These are phyloP conservation scores for Camelina sativa DNA, from an alignment of 345 rosid genomes.

Conservation along the genomic window DNA sequence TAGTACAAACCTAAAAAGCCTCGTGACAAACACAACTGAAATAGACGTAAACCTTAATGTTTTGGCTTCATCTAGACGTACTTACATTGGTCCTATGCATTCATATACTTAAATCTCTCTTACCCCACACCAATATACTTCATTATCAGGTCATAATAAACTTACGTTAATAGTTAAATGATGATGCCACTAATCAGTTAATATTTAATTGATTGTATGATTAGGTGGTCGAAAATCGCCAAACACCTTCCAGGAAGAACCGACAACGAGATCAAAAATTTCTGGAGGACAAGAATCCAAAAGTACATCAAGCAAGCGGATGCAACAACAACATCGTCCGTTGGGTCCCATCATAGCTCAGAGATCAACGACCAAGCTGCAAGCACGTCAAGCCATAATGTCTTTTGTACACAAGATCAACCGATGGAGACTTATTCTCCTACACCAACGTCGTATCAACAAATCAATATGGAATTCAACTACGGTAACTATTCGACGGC, in stretches of 20 bases:
- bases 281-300: conserved; percentile 96
- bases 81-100: conserved; percentile 26
- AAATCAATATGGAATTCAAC: conserved; percentile 36
- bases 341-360: conserved; percentile 50
- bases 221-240: conserved; percentile 92
- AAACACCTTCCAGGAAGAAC: conserved; percentile 98
- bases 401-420: conserved; percentile 51
- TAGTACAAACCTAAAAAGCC: conserved; percentile 27
- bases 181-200: conserved; percentile 11
- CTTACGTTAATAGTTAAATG: conserved; percentile 1
- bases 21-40: conserved; percentile 41
- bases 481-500: conserved; percentile 35
- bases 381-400: conserved; percentile 51
- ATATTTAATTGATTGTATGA: conserved; percentile 1
- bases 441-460: conserved; percentile 50
- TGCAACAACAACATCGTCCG: conserved; percentile 38
- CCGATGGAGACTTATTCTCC: conserved; percentile 58
- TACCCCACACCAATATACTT: conserved; percentile 35
- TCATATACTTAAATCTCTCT: conserved; percentile 11
- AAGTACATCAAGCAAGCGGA: conserved; percentile 77
- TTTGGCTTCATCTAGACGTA: conserved; percentile 44
- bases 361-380: conserved; percentile 52
- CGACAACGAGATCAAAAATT: conserved; percentile 95
- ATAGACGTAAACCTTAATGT: conserved; percentile 50
- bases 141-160: conserved; percentile 26